Evolutionary conservation across 805 yeast genomes (phyloP).

Genomic region (Suhomyces vadensis): DNA sequence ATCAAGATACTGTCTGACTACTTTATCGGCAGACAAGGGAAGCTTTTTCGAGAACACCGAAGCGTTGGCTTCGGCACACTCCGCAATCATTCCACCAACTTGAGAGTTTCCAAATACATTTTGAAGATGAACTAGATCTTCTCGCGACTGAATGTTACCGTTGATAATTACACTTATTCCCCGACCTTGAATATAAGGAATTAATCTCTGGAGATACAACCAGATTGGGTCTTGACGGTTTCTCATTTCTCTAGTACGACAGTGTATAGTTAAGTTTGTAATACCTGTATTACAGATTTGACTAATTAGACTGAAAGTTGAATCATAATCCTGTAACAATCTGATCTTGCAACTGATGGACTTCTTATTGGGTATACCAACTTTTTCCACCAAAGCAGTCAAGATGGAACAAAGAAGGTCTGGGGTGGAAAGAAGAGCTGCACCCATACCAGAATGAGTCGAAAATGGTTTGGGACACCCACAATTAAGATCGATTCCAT

Average conservation of each 20-base stretch:
- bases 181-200: slow-evolving; percentile 56
- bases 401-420: slow-evolving; percentile 73
- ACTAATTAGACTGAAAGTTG: slow-evolving; percentile 59
- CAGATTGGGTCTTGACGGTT: slow-evolving; percentile 81
- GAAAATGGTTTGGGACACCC: slow-evolving; percentile 98
- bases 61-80: slow-evolving; percentile 85
- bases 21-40: slow-evolving; percentile 54
- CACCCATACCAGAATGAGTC: slow-evolving; percentile 96
- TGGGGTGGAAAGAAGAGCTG: slow-evolving; percentile 83
- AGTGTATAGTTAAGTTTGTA: slow-evolving; percentile 82
- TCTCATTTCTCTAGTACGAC: slow-evolving; percentile 87
- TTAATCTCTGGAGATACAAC: slow-evolving; percentile 63
- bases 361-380: slow-evolving; percentile 73
- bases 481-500: slow-evolving; percentile 89
- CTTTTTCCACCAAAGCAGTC: slow-evolving; percentile 65
- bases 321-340: slow-evolving; percentile 61
- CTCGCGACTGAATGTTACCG: slow-evolving; percentile 64
- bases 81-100: slow-evolving; percentile 93
- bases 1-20: slow-evolving; percentile 55
- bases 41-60: slow-evolving; percentile 55
- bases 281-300: slow-evolving; percentile 70
- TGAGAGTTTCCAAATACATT: slow-evolving; percentile 50
- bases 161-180: slow-evolving; percentile 77
- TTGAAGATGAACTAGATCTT: slow-evolving; percentile 56
- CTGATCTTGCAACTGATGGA: slow-evolving; percentile 92